Percentiles rank a stretch among this genome's conserved stretches.
These are phyloP conservation scores for Salvia sclarea DNA, from an alignment of 305 asterid species.

Conservation along the genomic window DNA sequence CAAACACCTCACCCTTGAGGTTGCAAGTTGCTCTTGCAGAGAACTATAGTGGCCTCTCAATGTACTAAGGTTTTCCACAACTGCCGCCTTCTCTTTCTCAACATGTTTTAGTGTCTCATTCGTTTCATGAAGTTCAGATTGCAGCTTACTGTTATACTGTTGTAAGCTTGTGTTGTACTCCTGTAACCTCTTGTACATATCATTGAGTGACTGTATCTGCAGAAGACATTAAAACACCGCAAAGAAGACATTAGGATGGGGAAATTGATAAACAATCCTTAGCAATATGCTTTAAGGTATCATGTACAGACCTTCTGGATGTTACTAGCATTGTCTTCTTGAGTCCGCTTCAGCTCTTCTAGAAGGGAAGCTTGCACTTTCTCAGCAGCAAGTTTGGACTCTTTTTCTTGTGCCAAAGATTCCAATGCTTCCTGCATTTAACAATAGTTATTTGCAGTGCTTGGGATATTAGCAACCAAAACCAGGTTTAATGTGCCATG, in stretches of 20 bases:
- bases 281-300: background rate
- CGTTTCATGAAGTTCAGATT: conserved; percentile 66
- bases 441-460: conserved; percentile 24
- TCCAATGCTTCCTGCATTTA: conserved; percentile 71
- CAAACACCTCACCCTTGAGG: conserved; percentile 61
- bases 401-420: conserved; percentile 66
- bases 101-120: conserved; percentile 78
- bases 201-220: conserved; percentile 78
- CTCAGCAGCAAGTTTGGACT: conserved; percentile 63
- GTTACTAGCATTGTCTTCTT: conserved; percentile 56
- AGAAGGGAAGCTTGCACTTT: conserved; percentile 63
- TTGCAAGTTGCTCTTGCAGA: conserved; percentile 83
- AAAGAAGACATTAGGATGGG: background rate
- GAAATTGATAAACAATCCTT: background rate
- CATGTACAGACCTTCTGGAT: conserved; percentile 59
- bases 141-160: conserved; percentile 80
- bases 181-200: conserved; percentile 67
- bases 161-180: conserved; percentile 88
- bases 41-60: conserved; percentile 78
- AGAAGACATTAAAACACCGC: conserved; percentile 19
- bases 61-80: conserved; percentile 82
- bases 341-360: conserved; percentile 76
- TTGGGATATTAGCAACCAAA: conserved; percentile 10
- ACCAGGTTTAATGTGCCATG: background rate
- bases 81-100: conserved; percentile 82